A percentile compares a stretch with the other conserved stretches of the same genome.
These are phyloP conservation scores for Westerdykella ornata DNA, from an alignment of 2,329 filamentous ascomycete genomes.

Conservation along the genomic window DNA sequence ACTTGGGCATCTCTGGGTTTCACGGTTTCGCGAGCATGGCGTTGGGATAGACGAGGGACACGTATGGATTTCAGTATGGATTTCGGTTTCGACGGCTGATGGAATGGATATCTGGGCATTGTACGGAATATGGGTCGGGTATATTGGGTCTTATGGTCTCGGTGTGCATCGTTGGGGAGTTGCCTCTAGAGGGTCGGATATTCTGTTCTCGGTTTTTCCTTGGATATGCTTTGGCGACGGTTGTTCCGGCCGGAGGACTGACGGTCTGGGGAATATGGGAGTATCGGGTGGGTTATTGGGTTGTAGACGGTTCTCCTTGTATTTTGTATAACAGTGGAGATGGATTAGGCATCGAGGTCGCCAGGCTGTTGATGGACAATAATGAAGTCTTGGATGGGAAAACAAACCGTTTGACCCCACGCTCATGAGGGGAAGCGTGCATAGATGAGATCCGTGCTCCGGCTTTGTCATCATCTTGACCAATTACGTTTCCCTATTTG, in stretches of 20 bases:
- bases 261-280: too few species aligned
- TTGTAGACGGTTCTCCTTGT: neutral
- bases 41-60: neutral
- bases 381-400: too few species aligned
- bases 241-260: conserved; percentile 7
- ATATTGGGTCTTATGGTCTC: conserved; percentile 1
- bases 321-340: too few species aligned
- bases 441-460: too few species aligned
- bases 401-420: too few species aligned
- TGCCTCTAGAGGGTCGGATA: conserved; percentile 2
- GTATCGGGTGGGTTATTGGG: neutral
- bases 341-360: too few species aligned
- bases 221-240: conserved; percentile 6
- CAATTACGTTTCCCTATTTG: too few species aligned
- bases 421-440: too few species aligned
- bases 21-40: conserved; percentile 6
- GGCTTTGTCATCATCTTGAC: too few species aligned
- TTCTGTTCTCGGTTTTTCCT: conserved; percentile 1
- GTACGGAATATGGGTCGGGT: conserved; percentile 3
- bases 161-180: conserved; percentile 5
- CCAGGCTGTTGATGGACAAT: too few species aligned
- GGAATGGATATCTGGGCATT: neutral
- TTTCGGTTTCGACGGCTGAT: neutral
- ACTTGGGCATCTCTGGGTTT: neutral
- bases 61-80: neutral